These are phyloP conservation scores for Solanum hybrid DNA, from an alignment of 305 asterid genomes.

Conservation along the genomic window DNA sequence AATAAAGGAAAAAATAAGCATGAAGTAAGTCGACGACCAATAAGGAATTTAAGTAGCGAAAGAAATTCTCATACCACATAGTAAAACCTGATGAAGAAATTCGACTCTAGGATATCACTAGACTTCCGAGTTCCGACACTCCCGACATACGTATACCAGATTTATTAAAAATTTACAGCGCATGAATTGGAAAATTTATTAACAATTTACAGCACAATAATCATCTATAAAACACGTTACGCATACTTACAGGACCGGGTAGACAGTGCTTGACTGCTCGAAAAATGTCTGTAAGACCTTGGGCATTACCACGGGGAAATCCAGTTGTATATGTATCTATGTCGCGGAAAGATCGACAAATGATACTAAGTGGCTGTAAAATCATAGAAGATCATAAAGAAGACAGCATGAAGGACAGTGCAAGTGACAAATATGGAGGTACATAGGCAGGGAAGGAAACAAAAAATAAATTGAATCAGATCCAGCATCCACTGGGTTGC, in stretches of 20 bases:
- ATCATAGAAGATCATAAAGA: slow-evolving; percentile 4
- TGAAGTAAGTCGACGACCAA: background rate
- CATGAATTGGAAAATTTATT: background rate
- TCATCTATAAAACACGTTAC: background rate
- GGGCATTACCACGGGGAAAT: slow-evolving; percentile 68
- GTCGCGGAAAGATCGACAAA: slow-evolving; percentile 77
- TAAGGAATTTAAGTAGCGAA: background rate
- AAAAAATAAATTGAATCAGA: background rate
- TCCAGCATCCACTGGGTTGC: background rate
- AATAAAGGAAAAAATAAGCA: background rate
- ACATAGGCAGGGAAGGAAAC: background rate
- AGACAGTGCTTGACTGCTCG: slow-evolving; percentile 80
- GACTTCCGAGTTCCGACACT: background rate
- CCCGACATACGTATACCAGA: background rate
- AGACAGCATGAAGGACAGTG: background rate
- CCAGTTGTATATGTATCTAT: slow-evolving; percentile 88
- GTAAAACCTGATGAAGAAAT: background rate
- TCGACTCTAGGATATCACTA: background rate
- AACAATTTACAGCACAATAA: background rate
- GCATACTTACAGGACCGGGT: slow-evolving; percentile 77
- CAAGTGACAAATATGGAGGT: background rate
- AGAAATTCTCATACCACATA: background rate
- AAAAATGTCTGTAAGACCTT: slow-evolving; percentile 55
- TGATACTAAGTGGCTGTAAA: slow-evolving; percentile 81
- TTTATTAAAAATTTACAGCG: background rate